Evolutionary conservation across 2,329 filamentous ascomycete genomes (phyloP), one percentile per base, ranked within the genome.

Genomic region (Leptographium galeiforme): DNA sequence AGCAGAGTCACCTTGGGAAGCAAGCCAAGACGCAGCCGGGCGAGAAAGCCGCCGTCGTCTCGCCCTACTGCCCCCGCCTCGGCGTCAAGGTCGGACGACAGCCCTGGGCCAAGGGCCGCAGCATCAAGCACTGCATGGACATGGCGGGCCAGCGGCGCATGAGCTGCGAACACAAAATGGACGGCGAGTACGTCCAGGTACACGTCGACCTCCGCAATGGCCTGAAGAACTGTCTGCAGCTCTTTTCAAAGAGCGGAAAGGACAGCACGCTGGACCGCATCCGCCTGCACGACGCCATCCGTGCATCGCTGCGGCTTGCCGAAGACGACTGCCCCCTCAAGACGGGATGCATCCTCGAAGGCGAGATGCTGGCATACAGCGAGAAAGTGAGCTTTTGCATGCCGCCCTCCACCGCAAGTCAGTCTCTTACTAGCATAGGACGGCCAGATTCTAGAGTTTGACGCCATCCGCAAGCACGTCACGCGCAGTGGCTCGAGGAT

Each of bases 211-310:
- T 87, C 8, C 70, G 70, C 10, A 79, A 77, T 50, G 69, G 69
- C 16, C 53, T 14, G 48, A 63, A 55, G 1, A 63, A 75, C 1
- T 77, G 73, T 48, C 80, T 95, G 33, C 83, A 85, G 57, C 91
- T 95, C 34, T 95, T 93, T 63, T 94, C 89, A 11, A 96, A 95
- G 64, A 93, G 88, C 61, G 88, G 89, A 55, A 94, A 93, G 63
- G 87, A 95, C 59, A 91, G 89, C 46, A 95, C 89, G 0, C 63
- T 70, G 51, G 89, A 95, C 64, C 78, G 85, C 38, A 60, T 66
- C 12, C 72, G 70, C 1, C 66, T 94, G 25, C 81, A 86, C 57
- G 63, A 63, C 2, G 75, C 75, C 1, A 81, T 95, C 53, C 72
- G 75, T 43, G 70, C 80, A 4, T 83, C 84, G 4, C 69, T 95